Evolutionary conservation across 306 rosid genomes (phyloP), one percentile per base, ranked within the genome.

Genomic region (Dalbergia oliveri): DNA sequence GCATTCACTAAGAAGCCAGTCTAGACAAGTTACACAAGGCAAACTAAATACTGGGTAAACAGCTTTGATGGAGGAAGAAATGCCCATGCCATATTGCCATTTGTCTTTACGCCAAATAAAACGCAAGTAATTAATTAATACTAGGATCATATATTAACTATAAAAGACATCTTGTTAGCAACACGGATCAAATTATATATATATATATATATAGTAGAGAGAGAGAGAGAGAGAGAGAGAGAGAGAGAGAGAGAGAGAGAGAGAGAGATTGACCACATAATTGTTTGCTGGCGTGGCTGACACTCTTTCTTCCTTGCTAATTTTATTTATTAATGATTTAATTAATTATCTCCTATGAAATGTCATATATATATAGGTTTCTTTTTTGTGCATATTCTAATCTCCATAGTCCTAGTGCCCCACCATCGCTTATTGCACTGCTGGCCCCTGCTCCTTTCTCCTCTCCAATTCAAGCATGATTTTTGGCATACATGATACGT

Each of bases 251-350:
- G n/a, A n/a, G n/a, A n/a, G n/a, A n/a, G n/a, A n/a, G n/a, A n/a
- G n/a, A n/a, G n/a, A n/a, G 23, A 21, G 23, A 21, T 21, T 21
- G 23, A 21, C 23, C 23, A 21, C 23, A 21, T 21, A 21, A 21
- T 21, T 21, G 23, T 21, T 21, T 0, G 81, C 13, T 57, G 82
- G 85, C 84, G 34, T 76, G 43, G 16, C 41, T 71, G 11, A 54
- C 44, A 14, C 58, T 5, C 11, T 35, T 35, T 39, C 19, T 39
- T 11, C 44, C 5, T 60, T 1, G 47, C 12, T 79, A 50, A 50
- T 33, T 57, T 5, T 57, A 15, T 43, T 43, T 37, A n/a, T 51
- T 34, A 51, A 26, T 18, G 15, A 35, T 54, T 75, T 41, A 26
- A 26, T 26, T 26, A 26, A 34, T 43, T 7, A 61, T 26, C 31